Conservation (phyloP, 495 filamentous ascomycete species). For the Trichoderma erinaceum region DNA sequence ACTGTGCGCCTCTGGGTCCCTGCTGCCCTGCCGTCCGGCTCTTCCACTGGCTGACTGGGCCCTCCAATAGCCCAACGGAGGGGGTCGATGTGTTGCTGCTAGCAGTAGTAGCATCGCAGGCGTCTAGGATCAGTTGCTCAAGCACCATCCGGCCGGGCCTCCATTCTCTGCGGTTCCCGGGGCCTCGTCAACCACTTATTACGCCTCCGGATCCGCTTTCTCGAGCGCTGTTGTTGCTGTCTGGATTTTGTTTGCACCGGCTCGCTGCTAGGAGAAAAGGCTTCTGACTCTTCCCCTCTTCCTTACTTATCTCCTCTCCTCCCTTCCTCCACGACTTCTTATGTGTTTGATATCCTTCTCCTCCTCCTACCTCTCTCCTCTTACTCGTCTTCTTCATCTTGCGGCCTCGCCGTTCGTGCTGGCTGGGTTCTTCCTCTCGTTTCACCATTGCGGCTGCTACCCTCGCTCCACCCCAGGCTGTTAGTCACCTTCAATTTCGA, state of each 20-base stretch:
- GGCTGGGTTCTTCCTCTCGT: conserved; percentile 7
- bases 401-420: background rate
- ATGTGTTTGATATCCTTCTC: background rate
- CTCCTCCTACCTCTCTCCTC: background rate
- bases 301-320: background rate
- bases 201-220: conserved; percentile 4
- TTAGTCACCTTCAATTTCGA: conserved; percentile 7
- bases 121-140: background rate
- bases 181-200: conserved; percentile 9
- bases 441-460: conserved; percentile 10
- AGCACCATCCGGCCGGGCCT: conserved; percentile 12
- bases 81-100: background rate
- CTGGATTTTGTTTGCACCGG: background rate
- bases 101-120: background rate
- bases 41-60: background rate
- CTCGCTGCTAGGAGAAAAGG: background rate
- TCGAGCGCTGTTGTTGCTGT: background rate
- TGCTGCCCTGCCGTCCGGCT: conserved; percentile 3
- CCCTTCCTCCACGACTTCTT: background rate
- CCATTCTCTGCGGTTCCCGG: background rate
- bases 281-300: background rate
- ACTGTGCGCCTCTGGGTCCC: background rate
- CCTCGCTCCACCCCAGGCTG: conserved; percentile 12
- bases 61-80: background rate
- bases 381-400: background rate